Evolutionary conservation across 768 basidiomycete species (phyloP).

Genomic region (Tricholoma matsutake): DNA sequence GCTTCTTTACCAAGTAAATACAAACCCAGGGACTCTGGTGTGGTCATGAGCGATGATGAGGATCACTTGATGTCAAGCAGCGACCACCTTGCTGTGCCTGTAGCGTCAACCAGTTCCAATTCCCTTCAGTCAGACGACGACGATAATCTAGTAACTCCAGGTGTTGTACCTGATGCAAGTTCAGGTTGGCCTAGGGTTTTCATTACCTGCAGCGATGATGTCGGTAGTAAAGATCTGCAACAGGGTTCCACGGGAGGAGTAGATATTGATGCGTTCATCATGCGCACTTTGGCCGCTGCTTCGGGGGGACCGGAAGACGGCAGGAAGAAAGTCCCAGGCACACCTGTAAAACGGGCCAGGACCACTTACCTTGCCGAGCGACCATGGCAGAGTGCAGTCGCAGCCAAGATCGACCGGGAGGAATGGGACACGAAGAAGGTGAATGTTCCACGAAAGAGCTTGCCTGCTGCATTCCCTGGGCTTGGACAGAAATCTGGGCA

Average conservation of each 20-base stretch:
- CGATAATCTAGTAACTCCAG: conserved; percentile 71
- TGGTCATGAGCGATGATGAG: conserved; percentile 59
- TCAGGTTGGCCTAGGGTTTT: conserved; percentile 65
- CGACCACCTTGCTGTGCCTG: conserved; percentile 38
- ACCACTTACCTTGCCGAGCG: conserved; percentile 56
- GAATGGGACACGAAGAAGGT: conserved; percentile 45
- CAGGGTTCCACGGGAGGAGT: conserved; percentile 22
- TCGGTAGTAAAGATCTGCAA: conserved; percentile 1
- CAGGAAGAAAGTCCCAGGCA: conserved; percentile 68
- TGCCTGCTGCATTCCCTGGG: conserved; percentile 68
- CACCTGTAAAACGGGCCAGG: conserved; percentile 76
- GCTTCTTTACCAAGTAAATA: conserved; percentile 60
- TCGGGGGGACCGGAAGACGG: conserved; percentile 44
- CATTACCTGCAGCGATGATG: conserved; percentile 41
- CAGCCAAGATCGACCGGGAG: conserved; percentile 59
- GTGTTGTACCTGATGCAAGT: conserved; percentile 44
- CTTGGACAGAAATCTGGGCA: conserved; percentile 30
- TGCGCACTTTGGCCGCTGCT: conserved; percentile 60
- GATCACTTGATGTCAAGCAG: conserved; percentile 22
- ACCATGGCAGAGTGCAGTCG: conserved; percentile 81
- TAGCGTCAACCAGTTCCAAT: conserved; percentile 60
- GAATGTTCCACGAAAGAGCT: conserved; percentile 63
- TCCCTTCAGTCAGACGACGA: conserved; percentile 57
- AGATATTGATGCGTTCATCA: conserved; percentile 69
- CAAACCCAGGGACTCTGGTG: conserved; percentile 65